Evolutionary conservation across 106 monocot genomes (phyloP), one percentile per base, ranked within the genome.

Genomic region (Gastrodia elata): DNA sequence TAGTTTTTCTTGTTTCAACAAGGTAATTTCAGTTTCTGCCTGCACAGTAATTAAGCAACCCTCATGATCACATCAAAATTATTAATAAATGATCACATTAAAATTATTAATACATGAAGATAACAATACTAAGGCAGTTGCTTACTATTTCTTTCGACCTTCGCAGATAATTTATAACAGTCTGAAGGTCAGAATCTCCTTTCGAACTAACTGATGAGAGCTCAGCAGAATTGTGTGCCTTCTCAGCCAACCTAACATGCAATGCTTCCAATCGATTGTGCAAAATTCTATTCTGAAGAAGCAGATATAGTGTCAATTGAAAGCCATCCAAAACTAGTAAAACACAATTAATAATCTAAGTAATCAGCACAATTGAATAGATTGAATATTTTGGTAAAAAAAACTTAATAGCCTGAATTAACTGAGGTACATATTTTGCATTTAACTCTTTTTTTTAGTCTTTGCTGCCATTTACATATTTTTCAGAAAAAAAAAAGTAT

Each of bases 61-160:
- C 36, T 74, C 13, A 76, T 24, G 57, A 33, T 49, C 26, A 64
- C 4, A 33, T 34, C 2, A 11, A 48, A n/a, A 48, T 15, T 77
- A 42, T 37, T 3, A 68, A 64, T 77, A 38, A 22, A 74, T 56
- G 8, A 81, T 49, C 26, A 64, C 4, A 33, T 34, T 2, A 11
- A 48, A n/a, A 48, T 15, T 77, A 42, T 37, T 3, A 68, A 64
- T 77, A 38, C 24, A 74, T 56, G 8, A 81, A 48, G 2, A 64
- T 6, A 38, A 39, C 48, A 38, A 52, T 37, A 28, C 43, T 37
- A 38, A 65, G 52, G 20, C 42, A 40, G 2, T 14, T 41, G 78
- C 95, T 83, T 86, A 97, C 98, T 39, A 98, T 98, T 83, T 98
- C 91, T 78, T 93, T 93, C 30, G 93, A 88, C 36, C 91, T 84